Evolutionary conservation across 805 yeast genomes (phyloP).

Genomic region (Kregervanrija fluxuum): DNA sequence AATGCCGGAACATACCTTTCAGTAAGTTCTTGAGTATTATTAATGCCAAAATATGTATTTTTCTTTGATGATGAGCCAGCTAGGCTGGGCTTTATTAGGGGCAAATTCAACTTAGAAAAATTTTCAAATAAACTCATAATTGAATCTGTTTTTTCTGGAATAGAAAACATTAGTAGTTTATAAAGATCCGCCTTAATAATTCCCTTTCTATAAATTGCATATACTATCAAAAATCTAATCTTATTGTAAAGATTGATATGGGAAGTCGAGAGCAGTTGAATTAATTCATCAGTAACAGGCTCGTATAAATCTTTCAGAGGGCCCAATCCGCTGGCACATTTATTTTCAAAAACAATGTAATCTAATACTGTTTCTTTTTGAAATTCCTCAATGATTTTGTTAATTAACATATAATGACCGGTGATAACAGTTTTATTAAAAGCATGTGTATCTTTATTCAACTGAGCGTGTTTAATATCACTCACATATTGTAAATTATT

Average conservation of each 20-base stretch:
- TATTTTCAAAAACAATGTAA: conserved; percentile 81
- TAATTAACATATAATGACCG: conserved; percentile 32
- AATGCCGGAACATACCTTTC: conserved; percentile 22
- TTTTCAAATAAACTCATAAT: conserved; percentile 51
- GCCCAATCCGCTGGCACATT: conserved; percentile 63
- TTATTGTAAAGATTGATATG: conserved; percentile 52
- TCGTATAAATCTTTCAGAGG: conserved; percentile 55
- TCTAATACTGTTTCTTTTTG: conserved; percentile 32
- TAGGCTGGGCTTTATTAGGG: conserved; percentile 31
- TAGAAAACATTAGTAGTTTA: conserved; percentile 56
- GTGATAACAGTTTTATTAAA: conserved; percentile 18
- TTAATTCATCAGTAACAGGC: conserved; percentile 47
- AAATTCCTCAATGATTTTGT: conserved; percentile 54
- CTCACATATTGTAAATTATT: conserved; percentile 20
- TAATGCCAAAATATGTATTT: conserved; percentile 47
- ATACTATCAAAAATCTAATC: conserved; percentile 64
- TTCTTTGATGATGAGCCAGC: conserved; percentile 39
- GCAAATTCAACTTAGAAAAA: conserved; percentile 36
- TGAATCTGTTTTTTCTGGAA: conserved; percentile 24
- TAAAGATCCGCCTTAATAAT: conserved; percentile 63
- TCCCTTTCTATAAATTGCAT: conserved; percentile 79
- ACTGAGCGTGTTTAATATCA: conserved; percentile 23
- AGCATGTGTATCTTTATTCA: conserved; percentile 21
- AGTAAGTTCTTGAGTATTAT: conserved; percentile 18
- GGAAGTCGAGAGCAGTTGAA: conserved; percentile 44